Evolutionary conservation across 2,329 filamentous ascomycete genomes (phyloP), one percentile per base, ranked within the genome.

Genomic region (Domatiomyces globalis): DNA sequence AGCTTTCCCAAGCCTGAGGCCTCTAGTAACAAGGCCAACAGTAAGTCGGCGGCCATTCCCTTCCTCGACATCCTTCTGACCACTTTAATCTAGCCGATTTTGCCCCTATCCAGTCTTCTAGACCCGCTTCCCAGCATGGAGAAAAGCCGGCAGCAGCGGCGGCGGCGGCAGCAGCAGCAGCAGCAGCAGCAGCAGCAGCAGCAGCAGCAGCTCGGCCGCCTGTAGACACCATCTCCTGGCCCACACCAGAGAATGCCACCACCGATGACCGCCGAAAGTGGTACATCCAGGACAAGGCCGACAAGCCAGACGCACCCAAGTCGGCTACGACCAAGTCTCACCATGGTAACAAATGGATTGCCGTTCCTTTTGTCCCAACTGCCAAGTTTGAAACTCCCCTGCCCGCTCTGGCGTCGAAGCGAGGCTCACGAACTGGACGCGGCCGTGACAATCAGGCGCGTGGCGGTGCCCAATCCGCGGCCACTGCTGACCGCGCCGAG

Each of bases 301-400:
- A 68, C 49, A 68, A 72, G 29, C 72, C 79, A 19, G 74, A 75
- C 10, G 75, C 19, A 2, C 80, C 45, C 46, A 83, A 85, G 57
- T 80, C 50, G 61, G 74, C 63, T 61, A 66, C 59, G 61, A 78
- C 72, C 67, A 82, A 76, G 59, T 66, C 72, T 12, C 73, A 78
- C 55, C 22, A 39, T 15, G 73, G 77, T 51, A 94, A 94, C 61
- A 86, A 88, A 63, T 96, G 92, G 90, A 81, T 86, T 53, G 77
- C 81, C 1, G 79, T 95, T 52, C 80, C 83, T 33, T 90, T 89
- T 62, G 87, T 86, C 10, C 90, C 88, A 7, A 84, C 80, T 12
- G 87, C 92, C 47, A 82, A 83, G 52, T 96, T 94, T 68, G 84
- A 87, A 65, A 95, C 92, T 0, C 87, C 85, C 25, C 67, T 95